Conservation (phyloP, 2,329 filamentous ascomycete genomes). For the Pestalotiopsis fici region DNA sequence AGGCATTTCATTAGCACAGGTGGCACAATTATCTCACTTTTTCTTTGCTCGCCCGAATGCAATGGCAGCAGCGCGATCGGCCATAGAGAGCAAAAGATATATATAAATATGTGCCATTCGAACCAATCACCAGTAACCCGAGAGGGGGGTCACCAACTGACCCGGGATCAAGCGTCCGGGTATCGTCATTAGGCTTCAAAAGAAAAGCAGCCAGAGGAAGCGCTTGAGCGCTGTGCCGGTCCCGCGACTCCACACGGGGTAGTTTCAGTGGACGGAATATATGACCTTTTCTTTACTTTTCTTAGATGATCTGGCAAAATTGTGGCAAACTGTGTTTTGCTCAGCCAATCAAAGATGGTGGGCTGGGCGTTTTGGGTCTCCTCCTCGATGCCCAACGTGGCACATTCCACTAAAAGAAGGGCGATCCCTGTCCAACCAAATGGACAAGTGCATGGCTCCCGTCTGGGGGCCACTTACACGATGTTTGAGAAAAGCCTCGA, state of each 20-base stretch:
- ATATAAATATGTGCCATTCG: background rate
- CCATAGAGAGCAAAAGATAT: background rate
- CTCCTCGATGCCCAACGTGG: constrained; percentile 26
- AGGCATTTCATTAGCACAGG: background rate
- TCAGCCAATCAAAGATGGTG: constrained; percentile 19
- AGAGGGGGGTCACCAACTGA: background rate
- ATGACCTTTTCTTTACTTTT: constrained; percentile 8
- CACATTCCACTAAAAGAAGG: constrained; percentile 12
- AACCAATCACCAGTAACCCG: background rate
- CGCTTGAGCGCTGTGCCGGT: background rate
- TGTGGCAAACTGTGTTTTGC: constrained; percentile 17
- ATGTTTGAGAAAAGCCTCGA: constrained; percentile 2
- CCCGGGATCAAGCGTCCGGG: background rate
- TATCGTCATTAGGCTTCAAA: constrained; percentile 6
- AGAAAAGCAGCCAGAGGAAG: background rate
- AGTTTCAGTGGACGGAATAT: constrained; percentile 1
- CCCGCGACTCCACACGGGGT: background rate
- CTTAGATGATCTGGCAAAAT: constrained; percentile 19
- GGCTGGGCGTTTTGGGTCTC: constrained; percentile 18
- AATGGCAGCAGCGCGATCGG: background rate
- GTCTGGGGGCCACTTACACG: background rate
- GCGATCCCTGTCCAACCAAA: background rate
- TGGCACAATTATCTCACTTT: background rate
- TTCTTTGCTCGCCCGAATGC: background rate
- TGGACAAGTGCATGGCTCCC: constrained; percentile 9